A percentile compares a stretch with the other conserved stretches of the same genome.
phyloP scores from a whole-genome alignment of 2,329 filamentous ascomycete genomes.

The Plectosphaerella cucumerina region DNA sequence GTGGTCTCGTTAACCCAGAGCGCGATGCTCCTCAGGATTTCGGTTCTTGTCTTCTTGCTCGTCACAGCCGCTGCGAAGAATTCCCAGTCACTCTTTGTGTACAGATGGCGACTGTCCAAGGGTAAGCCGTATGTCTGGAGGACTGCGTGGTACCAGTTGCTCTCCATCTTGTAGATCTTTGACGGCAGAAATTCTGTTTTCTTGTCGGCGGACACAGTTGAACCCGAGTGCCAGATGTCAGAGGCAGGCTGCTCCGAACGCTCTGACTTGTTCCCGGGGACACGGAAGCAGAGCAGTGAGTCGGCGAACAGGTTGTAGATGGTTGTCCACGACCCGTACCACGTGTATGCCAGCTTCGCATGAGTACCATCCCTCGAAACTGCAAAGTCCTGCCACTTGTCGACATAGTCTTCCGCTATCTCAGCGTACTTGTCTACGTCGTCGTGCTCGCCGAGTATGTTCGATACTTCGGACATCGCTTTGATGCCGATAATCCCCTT shows the following conservation, averaged over 20 bases:
- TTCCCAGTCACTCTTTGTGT: constrained; percentile 89
- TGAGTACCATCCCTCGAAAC: constrained; percentile 68
- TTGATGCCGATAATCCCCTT: constrained; percentile 77
- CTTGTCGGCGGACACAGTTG: constrained; percentile 9
- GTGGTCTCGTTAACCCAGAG: constrained; percentile 80
- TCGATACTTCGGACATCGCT: constrained; percentile 68
- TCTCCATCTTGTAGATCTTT: constrained; percentile 73
- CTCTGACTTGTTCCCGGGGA: constrained; percentile 18
- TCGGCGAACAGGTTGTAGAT: constrained; percentile 77
- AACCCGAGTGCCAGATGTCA: constrained; percentile 13
- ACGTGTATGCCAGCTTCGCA: constrained; percentile 74
- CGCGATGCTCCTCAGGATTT: constrained; percentile 71
- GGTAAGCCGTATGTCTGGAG: constrained; percentile 80
- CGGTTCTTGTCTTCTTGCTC: constrained; percentile 59
- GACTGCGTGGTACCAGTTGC: constrained; percentile 74
- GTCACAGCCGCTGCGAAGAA: constrained; percentile 83
- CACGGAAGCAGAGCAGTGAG: constrained; percentile 74
- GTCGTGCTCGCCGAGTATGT: constrained; percentile 49
- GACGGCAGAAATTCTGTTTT: constrained; percentile 61
- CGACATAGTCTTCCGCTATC: constrained; percentile 62
- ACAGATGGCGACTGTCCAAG: constrained; percentile 76
- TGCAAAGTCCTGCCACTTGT: constrained; percentile 67
- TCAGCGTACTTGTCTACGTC: constrained; percentile 60
- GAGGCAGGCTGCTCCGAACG: constrained; percentile 5
- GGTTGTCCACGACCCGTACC: constrained; percentile 79